These are phyloP conservation scores for Tephrocybe sp. DNA, from an alignment of 768 basidiomycete species.

Conservation along the genomic window DNA sequence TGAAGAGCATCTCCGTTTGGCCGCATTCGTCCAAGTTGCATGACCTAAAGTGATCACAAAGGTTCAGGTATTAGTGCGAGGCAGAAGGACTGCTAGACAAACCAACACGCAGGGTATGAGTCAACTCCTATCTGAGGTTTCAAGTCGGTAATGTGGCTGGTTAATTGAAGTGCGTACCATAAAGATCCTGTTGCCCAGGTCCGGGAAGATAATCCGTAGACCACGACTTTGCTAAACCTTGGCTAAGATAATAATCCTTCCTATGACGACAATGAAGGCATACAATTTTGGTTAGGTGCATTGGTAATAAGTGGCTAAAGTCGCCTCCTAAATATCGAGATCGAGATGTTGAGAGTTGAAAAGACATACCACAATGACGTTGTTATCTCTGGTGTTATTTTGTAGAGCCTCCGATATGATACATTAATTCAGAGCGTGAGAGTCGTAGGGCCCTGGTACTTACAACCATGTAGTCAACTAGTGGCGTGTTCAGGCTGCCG, in stretches of 20 bases:
- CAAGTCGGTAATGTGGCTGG: no score
- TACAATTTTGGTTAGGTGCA: slow-evolving; percentile 11
- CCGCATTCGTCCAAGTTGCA: slow-evolving; percentile 10
- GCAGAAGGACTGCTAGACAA: background rate
- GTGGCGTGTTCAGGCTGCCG: slow-evolving; percentile 4
- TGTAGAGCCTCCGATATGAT: slow-evolving; percentile 6
- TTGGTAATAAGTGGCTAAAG: slow-evolving; percentile 11
- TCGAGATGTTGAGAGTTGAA: background rate
- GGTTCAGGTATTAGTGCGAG: no score
- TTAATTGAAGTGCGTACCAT: slow-evolving; percentile 1
- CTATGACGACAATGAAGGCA: background rate
- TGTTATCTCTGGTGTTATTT: slow-evolving; percentile 9
- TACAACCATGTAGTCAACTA: slow-evolving; percentile 11
- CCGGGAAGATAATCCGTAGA: slow-evolving; percentile 10
- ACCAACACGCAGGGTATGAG: slow-evolving; percentile 11
- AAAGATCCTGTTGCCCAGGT: slow-evolving; percentile 5
- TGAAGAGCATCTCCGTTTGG: slow-evolving; percentile 1
- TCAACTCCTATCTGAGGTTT: slow-evolving; percentile 5
- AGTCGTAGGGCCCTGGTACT: background rate
- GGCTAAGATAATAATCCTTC: background rate
- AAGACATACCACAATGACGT: slow-evolving; percentile 5
- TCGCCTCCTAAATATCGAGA: background rate
- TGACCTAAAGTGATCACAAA: slow-evolving; percentile 1
- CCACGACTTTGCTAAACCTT: slow-evolving; percentile 4
- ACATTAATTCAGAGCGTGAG: no score